Evolutionary conservation across 176 grass and related monocot genomes (phyloP), one percentile per base, ranked within the genome.

Genomic region (Hordeum vulgare): DNA sequence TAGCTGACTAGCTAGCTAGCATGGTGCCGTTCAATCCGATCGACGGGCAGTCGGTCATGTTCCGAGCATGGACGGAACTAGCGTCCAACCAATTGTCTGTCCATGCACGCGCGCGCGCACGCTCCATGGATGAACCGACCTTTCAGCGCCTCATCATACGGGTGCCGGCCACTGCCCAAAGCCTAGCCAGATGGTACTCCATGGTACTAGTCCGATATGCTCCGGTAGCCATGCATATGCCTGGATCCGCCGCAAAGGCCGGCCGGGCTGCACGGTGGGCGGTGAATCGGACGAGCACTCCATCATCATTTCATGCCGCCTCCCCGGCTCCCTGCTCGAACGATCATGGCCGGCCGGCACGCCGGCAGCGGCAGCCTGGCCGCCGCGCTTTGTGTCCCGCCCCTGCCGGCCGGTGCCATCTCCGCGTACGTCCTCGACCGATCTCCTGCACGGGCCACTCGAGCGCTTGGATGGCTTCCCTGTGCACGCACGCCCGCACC

Each of bases 201-300:
- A 51, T 51, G 45, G 45, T 0, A 20, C 9, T 24, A 69, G 29
- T 67, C 31, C 31, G 7, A 10, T 20, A 11, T 24, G 3, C 0
- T 9, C 26, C 14, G 17, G 18, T 17, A 49, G 24, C 24, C 25
- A 28, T 74, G 17, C 39, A 2, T 18, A 28, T 74, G 17, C 39
- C 7, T 18, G 18, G 51, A 56, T 70, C 39, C 11, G 36, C 34
- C 21, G 66, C 35, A 40, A 9, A 10, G 28, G 18, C 15, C 11
- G 28, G 18, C 15, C 11, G 66, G 17, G 5, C 0, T 8, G 39
- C 15, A 4, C 7, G 61, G 74, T 85, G 63, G 74, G 25, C 8
- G 25, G 4, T 85, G 83, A 78, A 61, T 78, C 51, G 75, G 83
- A 85, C 25, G 74, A 69, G 36, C 63, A 70, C 49, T 60, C 25